Base-by-base conservation (phyloP, 2,329 filamentous ascomycete species). In the Hymenoscyphus fructigenus region DNA sequence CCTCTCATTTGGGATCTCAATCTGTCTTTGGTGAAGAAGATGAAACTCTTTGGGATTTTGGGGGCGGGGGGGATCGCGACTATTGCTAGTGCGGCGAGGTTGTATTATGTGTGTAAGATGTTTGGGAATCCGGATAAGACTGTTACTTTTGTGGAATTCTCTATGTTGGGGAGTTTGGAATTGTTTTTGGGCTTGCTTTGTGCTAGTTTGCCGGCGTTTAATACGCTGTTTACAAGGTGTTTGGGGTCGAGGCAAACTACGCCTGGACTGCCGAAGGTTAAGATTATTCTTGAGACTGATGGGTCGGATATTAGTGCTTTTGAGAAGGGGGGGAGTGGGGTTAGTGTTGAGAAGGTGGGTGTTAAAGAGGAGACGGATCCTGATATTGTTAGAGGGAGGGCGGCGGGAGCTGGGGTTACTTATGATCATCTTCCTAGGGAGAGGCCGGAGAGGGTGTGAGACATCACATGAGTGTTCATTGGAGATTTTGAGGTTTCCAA, bases 1-100 rank as follows among this genome's bases (percentile, higher is more conserved):
- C 67, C 67, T 4, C 65, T 74, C 56, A 72, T 77, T 5, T 77
- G 73, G 73, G 70, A 65, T 23, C 66, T 76, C 60, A 68, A 73
- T 32, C 66, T 71, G 1, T 69, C 65, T 0, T 15, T 62, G 3
- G 29, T 1, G 17, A 55, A 55, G 58, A 66, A 62, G 59, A 26
- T 67, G 7, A 63, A 55, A 28, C 57, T 64, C 26, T 23, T 63
- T 2, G 64, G 58, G 2, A 20, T 65, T 14, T 44, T 68, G 34
- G 64, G 64, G 28, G 66, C 66, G 1, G 66, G 66, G 1, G 62
- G 61, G 0, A 9, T 67, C 0, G 66, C 66, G 6, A 47, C 55
- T 14, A 44, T 53, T 1, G 53, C 60, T n/a, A 66, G 36, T 9
- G 50, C 64, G 1, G 57, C 41, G 5, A 28, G 66, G 15, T 34